Conservation (phyloP, 192 early-diverging fungal genomes). For the Entomortierella lignicola region DNA sequence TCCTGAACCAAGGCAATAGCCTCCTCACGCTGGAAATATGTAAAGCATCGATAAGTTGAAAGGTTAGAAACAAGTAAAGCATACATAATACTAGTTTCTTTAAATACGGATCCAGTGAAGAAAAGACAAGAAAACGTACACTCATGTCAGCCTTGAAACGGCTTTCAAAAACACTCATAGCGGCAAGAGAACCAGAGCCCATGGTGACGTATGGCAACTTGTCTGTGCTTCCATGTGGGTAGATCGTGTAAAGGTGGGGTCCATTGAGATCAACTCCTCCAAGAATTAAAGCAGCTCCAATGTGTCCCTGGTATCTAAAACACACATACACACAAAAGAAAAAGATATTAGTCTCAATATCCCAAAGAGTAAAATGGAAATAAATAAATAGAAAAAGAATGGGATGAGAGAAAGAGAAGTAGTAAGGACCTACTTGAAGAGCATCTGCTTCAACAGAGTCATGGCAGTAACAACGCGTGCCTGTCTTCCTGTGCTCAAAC, state of each 20-base stretch:
- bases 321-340: background rate
- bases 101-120: too few relatives aligned
- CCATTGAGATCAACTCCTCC: constrained; percentile 94
- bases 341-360: background rate
- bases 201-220: constrained; percentile 97
- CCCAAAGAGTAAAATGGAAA: too few relatives aligned
- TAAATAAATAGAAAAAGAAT: too few relatives aligned
- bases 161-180: constrained; percentile 96
- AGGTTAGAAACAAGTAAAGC: too few relatives aligned
- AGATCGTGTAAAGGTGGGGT: constrained; percentile 90
- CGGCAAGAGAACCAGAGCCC: constrained; percentile 95
- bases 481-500: constrained; percentile 88
- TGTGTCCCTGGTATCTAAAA: constrained; percentile 91
- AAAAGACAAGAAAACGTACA: constrained; percentile 55
- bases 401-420: background rate
- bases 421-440: constrained; percentile 74
- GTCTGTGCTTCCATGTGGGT: constrained; percentile 96
- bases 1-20: constrained; percentile 92
- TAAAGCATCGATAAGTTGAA: too few relatives aligned
- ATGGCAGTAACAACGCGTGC: constrained; percentile 92
- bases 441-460: constrained; percentile 98
- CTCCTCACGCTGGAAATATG: constrained; percentile 77
- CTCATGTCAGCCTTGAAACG: constrained; percentile 83
- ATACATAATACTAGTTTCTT: too few relatives aligned
- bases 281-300: constrained; percentile 93